These are phyloP conservation scores for Yarrowia sp. DNA, from an alignment of 805 yeast genomes.

Conservation along the genomic window DNA sequence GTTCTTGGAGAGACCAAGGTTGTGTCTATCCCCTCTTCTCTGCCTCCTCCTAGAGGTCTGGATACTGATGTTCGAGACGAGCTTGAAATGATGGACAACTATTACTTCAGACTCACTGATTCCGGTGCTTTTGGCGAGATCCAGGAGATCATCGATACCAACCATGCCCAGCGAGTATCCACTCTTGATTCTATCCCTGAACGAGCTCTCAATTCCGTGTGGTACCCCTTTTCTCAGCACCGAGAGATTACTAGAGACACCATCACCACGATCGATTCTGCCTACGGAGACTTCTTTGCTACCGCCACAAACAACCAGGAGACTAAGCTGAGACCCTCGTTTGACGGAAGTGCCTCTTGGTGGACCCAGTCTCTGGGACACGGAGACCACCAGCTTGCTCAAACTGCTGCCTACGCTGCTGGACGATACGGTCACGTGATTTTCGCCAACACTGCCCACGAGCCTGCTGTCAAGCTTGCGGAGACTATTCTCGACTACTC, in stretches of 20 bases:
- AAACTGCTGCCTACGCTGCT: constrained; percentile 45
- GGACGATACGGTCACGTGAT: constrained; percentile 47
- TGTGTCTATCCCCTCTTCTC: constrained; percentile 19
- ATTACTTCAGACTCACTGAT: constrained; percentile 37
- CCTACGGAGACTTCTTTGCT: constrained; percentile 44
- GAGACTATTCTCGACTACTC: constrained; percentile 40
- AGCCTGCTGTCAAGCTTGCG: constrained; percentile 45
- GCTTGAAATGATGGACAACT: constrained; percentile 39
- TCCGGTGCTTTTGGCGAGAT: constrained; percentile 18
- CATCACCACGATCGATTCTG: constrained; percentile 45
- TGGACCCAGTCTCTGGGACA: constrained; percentile 47
- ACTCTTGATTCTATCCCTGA: constrained; percentile 40
- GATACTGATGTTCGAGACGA: constrained; percentile 36
- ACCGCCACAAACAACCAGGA: constrained; percentile 13
- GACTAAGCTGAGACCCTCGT: constrained; percentile 40
- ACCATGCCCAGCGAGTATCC: constrained; percentile 38
- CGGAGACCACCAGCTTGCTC: constrained; percentile 44
- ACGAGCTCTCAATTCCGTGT: constrained; percentile 41
- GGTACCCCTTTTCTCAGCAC: constrained; percentile 48
- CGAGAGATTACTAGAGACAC: constrained; percentile 40
- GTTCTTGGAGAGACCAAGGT: constrained; percentile 36
- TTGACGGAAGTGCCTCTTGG: constrained; percentile 47
- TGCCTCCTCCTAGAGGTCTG: constrained; percentile 40
- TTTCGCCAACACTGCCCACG: constrained; percentile 44
- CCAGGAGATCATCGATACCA: constrained; percentile 28